phyloP scores from a whole-genome alignment of 768 basidiomycete genomes.

The Fibroporia radiculosa region DNA sequence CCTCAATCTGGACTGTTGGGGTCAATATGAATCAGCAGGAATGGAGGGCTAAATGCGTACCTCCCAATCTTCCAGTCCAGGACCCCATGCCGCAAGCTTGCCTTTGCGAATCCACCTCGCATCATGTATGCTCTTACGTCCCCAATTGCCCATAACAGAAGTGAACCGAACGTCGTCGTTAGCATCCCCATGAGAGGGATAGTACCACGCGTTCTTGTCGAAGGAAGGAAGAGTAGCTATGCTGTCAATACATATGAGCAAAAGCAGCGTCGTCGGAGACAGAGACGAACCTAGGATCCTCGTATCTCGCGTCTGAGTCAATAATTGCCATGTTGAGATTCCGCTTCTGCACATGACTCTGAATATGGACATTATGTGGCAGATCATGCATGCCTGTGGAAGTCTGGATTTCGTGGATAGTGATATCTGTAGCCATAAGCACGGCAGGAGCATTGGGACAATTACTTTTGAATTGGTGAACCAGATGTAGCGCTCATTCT shows the following conservation, averaged over 20 bases:
- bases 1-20: conserved; percentile 54
- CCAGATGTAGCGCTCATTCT: no score
- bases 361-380: neutral
- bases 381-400: neutral
- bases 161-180: conserved; percentile 41
- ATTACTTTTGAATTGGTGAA: neutral
- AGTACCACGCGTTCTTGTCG: conserved; percentile 78
- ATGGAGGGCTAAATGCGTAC: conserved; percentile 29
- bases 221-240: conserved; percentile 31
- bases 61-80: conserved; percentile 82
- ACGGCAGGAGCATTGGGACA: neutral
- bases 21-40: neutral
- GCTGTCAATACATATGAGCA: conserved; percentile 6
- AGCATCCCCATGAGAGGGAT: conserved; percentile 69
- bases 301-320: conserved; percentile 20
- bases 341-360: no score
- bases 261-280: neutral
- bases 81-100: conserved; percentile 80
- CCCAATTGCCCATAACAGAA: conserved; percentile 71
- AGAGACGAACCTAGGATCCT: conserved; percentile 17
- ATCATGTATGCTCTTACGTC: conserved; percentile 66
- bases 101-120: conserved; percentile 78
- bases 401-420: conserved; percentile 9
- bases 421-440: conserved; percentile 8
- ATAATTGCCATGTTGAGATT: conserved; percentile 11